Evolutionary conservation across 2,329 filamentous ascomycete species (phyloP).

Genomic region (Aureobasidium sp.): DNA sequence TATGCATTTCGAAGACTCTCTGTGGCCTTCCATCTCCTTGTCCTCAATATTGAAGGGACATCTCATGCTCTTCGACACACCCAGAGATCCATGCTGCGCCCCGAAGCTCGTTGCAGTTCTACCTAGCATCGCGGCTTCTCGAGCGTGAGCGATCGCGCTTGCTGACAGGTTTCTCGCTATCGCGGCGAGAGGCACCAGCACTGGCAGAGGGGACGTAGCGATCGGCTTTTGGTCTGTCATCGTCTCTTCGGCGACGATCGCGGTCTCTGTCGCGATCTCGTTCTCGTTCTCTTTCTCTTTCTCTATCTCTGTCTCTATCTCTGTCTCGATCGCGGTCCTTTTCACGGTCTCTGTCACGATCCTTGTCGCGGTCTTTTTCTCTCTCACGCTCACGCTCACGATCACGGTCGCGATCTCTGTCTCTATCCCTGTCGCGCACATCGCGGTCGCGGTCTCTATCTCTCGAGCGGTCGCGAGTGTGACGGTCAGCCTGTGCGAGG

Average conservation of each 20-base stretch:
- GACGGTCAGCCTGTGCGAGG: conserved; percentile 19
- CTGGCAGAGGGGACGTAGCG: conserved; percentile 13
- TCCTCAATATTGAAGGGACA: background rate
- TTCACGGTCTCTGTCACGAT: conserved; percentile 32
- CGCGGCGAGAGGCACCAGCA: conserved; percentile 8
- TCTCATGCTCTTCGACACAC: background rate
- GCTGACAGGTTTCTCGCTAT: conserved; percentile 10
- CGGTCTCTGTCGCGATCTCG: conserved; percentile 31
- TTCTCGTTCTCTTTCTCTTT: conserved; percentile 44
- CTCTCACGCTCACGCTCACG: conserved; percentile 26
- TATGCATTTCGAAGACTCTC: background rate
- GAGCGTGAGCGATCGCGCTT: conserved; percentile 15
- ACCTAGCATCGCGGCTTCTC: conserved; percentile 11
- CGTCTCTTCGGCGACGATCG: conserved; percentile 22
- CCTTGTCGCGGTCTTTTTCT: conserved; percentile 28
- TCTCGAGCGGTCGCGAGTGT: conserved; percentile 24
- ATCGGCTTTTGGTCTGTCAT: conserved; percentile 7
- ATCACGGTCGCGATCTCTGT: conserved; percentile 26
- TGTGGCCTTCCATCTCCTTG: background rate
- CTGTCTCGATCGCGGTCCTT: conserved; percentile 37
- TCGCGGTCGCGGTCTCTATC: conserved; percentile 22
- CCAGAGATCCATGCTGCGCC: background rate
- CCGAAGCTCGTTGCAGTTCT: background rate
- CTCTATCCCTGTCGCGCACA: conserved; percentile 19
- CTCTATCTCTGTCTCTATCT: conserved; percentile 36